These are phyloP conservation scores for Neoscytalidium dimidiatum DNA, from an alignment of 2,329 filamentous ascomycete genomes.

Conservation along the genomic window DNA sequence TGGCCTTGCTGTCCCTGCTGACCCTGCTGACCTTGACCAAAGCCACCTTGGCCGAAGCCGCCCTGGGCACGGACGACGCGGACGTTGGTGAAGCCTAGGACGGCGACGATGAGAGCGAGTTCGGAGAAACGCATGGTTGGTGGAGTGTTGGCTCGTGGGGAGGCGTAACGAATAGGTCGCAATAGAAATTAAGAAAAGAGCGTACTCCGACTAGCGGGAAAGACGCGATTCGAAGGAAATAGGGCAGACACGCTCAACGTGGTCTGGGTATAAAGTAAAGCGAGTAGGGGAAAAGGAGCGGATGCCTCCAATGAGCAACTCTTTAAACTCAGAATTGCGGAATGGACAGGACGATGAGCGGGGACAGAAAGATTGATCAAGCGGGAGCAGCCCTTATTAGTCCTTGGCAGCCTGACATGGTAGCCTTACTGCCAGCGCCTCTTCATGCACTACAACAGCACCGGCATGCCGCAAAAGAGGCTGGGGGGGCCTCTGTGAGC, in stretches of 20 bases:
- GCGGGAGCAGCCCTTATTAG: conserved; percentile 25
- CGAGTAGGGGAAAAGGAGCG: conserved; percentile 42
- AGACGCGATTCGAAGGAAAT: conserved; percentile 29
- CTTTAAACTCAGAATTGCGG: conserved; percentile 15
- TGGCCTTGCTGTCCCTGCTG: background rate
- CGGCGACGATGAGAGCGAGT: conserved; percentile 22
- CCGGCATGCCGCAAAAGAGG: conserved; percentile 32
- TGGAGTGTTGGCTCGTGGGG: background rate
- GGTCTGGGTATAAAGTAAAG: conserved; percentile 32
- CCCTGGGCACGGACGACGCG: conserved; percentile 33
- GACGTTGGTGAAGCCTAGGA: conserved; percentile 14
- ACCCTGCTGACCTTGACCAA: conserved; percentile 23
- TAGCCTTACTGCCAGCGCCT: background rate
- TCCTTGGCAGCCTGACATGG: conserved; percentile 34
- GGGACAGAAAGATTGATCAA: background rate
- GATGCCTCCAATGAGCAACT: conserved; percentile 22
- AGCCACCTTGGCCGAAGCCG: conserved; percentile 20
- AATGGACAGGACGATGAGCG: conserved; percentile 8
- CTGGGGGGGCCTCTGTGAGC: conserved; percentile 25
- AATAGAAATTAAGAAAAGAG: conserved; percentile 31
- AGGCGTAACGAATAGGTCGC: background rate
- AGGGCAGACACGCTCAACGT: conserved; percentile 44
- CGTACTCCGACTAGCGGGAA: conserved; percentile 37
- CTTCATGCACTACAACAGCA: conserved; percentile 25
- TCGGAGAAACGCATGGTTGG: conserved; percentile 39